phyloP scores from a whole-genome alignment of 73 alveolate species.

The Blepharisma stoltei region DNA sequence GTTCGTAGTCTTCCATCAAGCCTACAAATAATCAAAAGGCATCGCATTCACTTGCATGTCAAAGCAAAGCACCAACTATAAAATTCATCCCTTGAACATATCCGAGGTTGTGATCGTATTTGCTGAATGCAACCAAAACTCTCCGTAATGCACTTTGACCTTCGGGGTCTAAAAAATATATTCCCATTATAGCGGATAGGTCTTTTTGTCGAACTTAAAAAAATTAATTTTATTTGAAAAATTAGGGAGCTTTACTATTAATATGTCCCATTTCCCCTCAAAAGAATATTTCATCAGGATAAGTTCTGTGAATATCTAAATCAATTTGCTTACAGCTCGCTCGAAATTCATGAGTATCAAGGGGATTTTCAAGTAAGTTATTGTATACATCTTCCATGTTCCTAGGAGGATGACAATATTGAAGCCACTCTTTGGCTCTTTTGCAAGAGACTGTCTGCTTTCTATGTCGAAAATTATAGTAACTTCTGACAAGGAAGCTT shows the following conservation, averaged over 20 bases:
- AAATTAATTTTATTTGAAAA: too few species aligned
- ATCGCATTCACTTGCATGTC: conserved; percentile 67
- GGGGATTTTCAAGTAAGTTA: not conserved
- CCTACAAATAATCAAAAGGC: conserved; percentile 84
- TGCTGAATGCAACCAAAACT: conserved; percentile 46
- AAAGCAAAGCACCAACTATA: conserved; percentile 78
- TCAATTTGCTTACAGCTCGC: not conserved
- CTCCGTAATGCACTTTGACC: conserved; percentile 8
- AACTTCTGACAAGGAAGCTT: too few species aligned
- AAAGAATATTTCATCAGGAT: conserved; percentile 9
- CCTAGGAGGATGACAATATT: not conserved
- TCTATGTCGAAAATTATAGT: too few species aligned
- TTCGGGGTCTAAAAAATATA: not conserved
- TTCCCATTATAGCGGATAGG: too few species aligned
- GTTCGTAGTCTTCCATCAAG: conserved; percentile 70
- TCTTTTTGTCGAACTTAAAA: too few species aligned
- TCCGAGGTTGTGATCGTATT: conserved; percentile 53
- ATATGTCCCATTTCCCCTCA: too few species aligned
- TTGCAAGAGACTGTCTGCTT: not conserved
- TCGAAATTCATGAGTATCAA: not conserved
- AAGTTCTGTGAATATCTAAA: conserved; percentile 1
- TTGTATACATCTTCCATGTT: not conserved
- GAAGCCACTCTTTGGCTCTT: not conserved
- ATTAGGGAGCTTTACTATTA: too few species aligned
- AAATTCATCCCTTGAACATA: conserved; percentile 92